Conservation (phyloP, 1,139 yeast species). For the Pichia sp. region DNA sequence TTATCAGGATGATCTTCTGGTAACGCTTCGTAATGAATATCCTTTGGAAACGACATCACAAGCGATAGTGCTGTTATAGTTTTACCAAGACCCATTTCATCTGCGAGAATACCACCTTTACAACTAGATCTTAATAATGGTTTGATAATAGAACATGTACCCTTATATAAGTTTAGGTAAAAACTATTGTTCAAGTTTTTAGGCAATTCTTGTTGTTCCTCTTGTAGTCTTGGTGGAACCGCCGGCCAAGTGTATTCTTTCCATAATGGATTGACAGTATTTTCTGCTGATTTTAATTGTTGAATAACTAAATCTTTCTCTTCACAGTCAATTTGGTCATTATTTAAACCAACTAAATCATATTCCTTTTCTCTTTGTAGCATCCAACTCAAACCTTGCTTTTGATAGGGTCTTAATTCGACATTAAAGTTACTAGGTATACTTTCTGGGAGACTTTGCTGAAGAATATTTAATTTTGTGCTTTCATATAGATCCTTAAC, state of each 20-base stretch:
- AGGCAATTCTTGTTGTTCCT: background rate
- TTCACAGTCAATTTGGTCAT: conserved; percentile 19
- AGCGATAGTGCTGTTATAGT: conserved; percentile 80
- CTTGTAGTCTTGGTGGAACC: conserved; percentile 11
- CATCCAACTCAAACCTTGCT: conserved; percentile 83
- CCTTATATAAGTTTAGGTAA: conserved; percentile 78
- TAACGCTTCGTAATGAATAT: conserved; percentile 24
- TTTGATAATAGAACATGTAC: conserved; percentile 63
- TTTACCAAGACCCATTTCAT: conserved; percentile 96
- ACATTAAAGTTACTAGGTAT: conserved; percentile 59
- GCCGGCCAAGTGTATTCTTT: conserved; percentile 71
- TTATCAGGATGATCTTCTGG: conserved; percentile 6
- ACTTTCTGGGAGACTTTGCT: conserved; percentile 49
- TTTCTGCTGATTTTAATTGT: conserved; percentile 30
- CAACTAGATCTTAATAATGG: conserved; percentile 58
- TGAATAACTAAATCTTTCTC: conserved; percentile 23
- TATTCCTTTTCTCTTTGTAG: conserved; percentile 55
- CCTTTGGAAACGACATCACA: conserved; percentile 58
- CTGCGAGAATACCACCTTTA: conserved; percentile 89
- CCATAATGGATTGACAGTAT: conserved; percentile 83
- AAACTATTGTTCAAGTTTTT: conserved; percentile 33
- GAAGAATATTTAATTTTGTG: conserved; percentile 47
- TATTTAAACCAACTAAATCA: conserved; percentile 32
- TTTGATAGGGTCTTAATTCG: conserved; percentile 64
- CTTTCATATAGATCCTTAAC: conserved; percentile 67